Percentiles rank a stretch among this genome's conserved stretches.
Evolutionary conservation across 2,329 filamentous ascomycete species (phyloP).

Genomic region (Trichoderma hamatum): DNA sequence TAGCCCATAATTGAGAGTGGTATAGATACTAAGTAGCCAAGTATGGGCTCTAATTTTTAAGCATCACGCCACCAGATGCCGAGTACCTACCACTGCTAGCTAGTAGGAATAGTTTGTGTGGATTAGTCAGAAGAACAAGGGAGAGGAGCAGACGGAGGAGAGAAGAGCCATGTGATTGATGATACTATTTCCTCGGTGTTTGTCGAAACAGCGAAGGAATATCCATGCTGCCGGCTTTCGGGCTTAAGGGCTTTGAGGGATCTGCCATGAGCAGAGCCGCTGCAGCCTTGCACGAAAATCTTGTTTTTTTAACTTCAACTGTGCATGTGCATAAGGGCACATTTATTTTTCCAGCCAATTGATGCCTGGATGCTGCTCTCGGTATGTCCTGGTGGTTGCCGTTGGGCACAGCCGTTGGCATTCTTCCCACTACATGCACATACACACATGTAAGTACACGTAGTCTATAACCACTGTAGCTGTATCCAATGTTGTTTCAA

Average conservation of each 20-base stretch:
- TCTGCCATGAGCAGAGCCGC: background rate
- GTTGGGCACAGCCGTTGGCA: background rate
- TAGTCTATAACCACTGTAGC: background rate
- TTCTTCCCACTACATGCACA: background rate
- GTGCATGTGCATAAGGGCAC: background rate
- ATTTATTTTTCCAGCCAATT: background rate
- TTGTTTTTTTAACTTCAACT: background rate
- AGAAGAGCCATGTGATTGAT: background rate
- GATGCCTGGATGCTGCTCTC: background rate
- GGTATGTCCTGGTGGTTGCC: background rate
- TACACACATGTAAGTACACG: background rate
- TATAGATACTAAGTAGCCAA: too few species aligned
- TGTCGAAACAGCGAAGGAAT: background rate
- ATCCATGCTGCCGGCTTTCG: background rate
- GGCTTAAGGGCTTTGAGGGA: conserved; percentile 13
- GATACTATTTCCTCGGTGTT: background rate
- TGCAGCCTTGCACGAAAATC: background rate
- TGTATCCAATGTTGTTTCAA: background rate
- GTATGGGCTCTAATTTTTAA: too few species aligned
- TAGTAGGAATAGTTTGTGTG: background rate
- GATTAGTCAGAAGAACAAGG: background rate
- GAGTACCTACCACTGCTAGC: background rate
- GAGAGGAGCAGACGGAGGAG: background rate
- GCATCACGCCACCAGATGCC: background rate
- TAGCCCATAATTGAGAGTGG: too few species aligned